Base-by-base conservation (phyloP, 768 basidiomycete genomes). In the Filobasidium floriforme region DNA sequence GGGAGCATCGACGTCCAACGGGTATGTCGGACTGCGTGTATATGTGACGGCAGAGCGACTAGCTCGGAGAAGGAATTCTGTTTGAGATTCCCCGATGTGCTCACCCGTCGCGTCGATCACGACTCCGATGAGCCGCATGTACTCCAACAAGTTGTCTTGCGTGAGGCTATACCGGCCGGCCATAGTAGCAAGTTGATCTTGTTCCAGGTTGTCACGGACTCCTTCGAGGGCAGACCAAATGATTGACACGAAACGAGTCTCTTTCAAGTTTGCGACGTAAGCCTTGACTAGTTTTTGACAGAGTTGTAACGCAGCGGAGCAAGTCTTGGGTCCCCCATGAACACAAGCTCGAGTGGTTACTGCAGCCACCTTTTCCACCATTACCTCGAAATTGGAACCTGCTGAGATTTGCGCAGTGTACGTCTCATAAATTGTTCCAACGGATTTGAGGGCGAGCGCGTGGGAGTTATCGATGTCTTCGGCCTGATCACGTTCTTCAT, bases 81-180 rank as follows among this genome's bases (percentile, higher is more conserved):
- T 49, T 12, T 12, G 22, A 22, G 46, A 49, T 49, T 15, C 18
- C 3, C 14, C 46, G 5, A 15, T 3, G 4, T 49, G 46, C 15
- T 49, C 46, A 6, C 5, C 46, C 15, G 5, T 22, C 46, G 22
- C 18, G 22, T 15, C 46, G 14, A 49, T 22, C 18, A 22, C 67
- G 67, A 66, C 7, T 7, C 37, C 32, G 10, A 28, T 41, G 72
- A 66, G 28, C 65, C 88, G 86, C 29, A 92, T 84, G 68, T 88
- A 87, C 0, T 88, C 88, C 24, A 90, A 84, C 43, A 98, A 81
- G 71, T 88, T 89, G 71, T 93, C 91, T 73, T 97, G 93, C 0
- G 87, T 89, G 7, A 57, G 14, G n/a, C 46, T 22, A 49, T 18
- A 49, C 22, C 32, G 32, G 32, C 46, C 46, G 5, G 22, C 3